Conservation (phyloP, 192 early-diverging fungal species). For the Backusella luteola region DNA sequence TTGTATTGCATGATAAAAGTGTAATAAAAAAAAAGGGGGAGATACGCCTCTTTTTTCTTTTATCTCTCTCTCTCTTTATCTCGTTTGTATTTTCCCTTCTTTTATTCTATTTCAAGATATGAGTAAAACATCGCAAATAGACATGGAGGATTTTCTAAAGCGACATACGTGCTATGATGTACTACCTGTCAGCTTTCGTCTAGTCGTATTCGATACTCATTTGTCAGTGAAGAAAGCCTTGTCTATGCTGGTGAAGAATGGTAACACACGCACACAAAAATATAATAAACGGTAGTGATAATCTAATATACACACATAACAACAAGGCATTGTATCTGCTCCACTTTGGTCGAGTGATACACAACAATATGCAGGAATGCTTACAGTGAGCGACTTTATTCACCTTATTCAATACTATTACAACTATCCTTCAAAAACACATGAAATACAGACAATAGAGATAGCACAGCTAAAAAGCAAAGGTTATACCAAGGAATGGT, state of each 20-base stretch:
- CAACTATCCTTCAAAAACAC: constrained; percentile 69
- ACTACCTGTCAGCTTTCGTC: constrained; percentile 81
- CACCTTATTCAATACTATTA: constrained; percentile 92
- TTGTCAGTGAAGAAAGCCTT: constrained; percentile 90
- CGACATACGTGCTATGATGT: constrained; percentile 88
- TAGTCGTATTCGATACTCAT: constrained; percentile 88
- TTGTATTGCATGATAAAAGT: constrained; percentile 8
- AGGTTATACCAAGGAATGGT: constrained; percentile 48
- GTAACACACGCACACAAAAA: constrained; percentile 43
- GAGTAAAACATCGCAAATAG: constrained; percentile 12
- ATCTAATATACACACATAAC: neutral
- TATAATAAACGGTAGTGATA: neutral
- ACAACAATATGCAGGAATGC: constrained; percentile 87
- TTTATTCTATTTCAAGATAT: neutral
- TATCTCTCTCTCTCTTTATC: neutral
- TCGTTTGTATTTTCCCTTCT: neutral
- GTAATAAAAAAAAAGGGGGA: neutral
- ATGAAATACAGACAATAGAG: constrained; percentile 80
- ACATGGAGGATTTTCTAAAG: constrained; percentile 58
- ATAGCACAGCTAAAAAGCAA: constrained; percentile 66
- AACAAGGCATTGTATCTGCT: constrained; percentile 82
- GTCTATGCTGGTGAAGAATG: constrained; percentile 86
- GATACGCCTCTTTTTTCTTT: neutral
- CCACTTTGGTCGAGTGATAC: constrained; percentile 83
- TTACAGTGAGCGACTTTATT: constrained; percentile 94